Conservation (phyloP, 495 filamentous ascomycete species). For the Venustampulla echinocandica region DNA sequence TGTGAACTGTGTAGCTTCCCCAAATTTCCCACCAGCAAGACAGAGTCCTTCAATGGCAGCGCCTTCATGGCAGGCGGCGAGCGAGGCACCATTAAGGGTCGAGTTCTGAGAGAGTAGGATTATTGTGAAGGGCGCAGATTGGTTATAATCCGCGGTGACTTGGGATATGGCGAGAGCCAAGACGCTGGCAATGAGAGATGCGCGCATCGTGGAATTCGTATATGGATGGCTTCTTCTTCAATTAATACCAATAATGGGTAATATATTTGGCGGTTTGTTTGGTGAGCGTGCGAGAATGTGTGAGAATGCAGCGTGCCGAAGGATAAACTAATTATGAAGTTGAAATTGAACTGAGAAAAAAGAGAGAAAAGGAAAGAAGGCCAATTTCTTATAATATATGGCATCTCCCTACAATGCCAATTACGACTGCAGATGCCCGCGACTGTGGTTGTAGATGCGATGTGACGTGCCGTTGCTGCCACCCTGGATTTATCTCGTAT, state of each 20-base stretch:
- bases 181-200: conserved; percentile 22
- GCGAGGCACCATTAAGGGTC: conserved; percentile 29
- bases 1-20: conserved; percentile 12
- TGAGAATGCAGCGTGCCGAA: no score
- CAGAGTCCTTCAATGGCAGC: conserved; percentile 47
- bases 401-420: neutral
- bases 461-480: neutral
- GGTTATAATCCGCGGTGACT: conserved; percentile 30
- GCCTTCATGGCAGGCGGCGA: conserved; percentile 45
- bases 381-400: neutral
- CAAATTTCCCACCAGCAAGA: conserved; percentile 20
- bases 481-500: neutral
- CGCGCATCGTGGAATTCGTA: conserved; percentile 22
- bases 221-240: neutral
- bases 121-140: conserved; percentile 35
- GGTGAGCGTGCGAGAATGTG: neutral
- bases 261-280: neutral
- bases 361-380: no score
- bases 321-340: neutral
- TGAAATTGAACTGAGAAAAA: neutral
- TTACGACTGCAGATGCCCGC: neutral
- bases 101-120: conserved; percentile 22
- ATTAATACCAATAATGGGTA: neutral
- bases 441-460: neutral
- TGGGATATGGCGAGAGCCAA: conserved; percentile 17